Percentiles rank a stretch among this genome's conserved stretches.
Evolutionary conservation across 176 grass and related monocot species (phyloP).

Genomic region (Carex myosuroides): DNA sequence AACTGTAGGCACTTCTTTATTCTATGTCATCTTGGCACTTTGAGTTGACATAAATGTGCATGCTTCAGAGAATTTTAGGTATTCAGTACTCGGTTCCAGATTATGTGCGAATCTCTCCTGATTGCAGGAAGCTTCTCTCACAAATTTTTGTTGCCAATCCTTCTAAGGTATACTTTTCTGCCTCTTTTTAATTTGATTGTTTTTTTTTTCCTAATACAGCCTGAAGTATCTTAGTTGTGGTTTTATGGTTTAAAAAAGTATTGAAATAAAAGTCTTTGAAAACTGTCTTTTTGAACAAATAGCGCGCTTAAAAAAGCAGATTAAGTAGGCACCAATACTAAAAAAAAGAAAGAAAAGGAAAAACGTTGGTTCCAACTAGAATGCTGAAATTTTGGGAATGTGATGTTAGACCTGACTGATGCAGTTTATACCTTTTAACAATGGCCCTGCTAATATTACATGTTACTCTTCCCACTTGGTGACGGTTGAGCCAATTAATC

Average conservation of each 20-base stretch:
- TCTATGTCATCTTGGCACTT: not conserved
- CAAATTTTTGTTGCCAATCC: conserved; percentile 89
- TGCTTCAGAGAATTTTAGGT: conserved; percentile 73
- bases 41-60: not conserved
- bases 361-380: not conserved
- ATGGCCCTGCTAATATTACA: not conserved
- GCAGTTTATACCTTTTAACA: not conserved
- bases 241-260: not conserved
- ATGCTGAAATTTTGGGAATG: not conserved
- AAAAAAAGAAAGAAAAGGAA: not conserved
- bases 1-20: not conserved
- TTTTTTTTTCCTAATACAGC: not conserved
- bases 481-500: not conserved
- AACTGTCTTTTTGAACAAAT: not conserved
- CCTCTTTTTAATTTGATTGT: not conserved
- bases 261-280: not conserved
- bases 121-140: conserved; percentile 72
- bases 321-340: not conserved
- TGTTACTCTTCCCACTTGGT: not conserved
- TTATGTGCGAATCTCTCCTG: conserved; percentile 68
- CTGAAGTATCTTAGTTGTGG: not conserved
- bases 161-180: conserved; percentile 52
- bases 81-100: conserved; percentile 82
- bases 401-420: not conserved
- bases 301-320: not conserved